phyloP scores from a whole-genome alignment of 352 stramenopile species.

The Pythium scleroteichum region DNA sequence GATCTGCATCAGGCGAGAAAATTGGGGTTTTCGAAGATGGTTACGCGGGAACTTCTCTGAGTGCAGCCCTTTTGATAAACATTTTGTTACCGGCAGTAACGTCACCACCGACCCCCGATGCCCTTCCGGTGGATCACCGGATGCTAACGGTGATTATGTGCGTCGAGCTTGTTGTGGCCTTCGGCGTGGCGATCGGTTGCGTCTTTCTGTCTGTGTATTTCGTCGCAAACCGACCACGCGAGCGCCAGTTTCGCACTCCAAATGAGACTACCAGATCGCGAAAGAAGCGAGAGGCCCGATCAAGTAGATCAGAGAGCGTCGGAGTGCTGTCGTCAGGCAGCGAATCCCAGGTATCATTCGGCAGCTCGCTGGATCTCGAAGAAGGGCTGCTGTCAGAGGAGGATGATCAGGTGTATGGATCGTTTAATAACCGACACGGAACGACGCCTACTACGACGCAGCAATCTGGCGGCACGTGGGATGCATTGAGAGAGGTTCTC shows the following conservation, averaged over 20 bases:
- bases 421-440: constrained; percentile 32
- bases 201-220: constrained; percentile 89
- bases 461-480: constrained; percentile 39
- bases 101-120: constrained; percentile 66
- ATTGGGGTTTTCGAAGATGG: constrained; percentile 49
- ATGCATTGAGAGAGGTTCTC: constrained; percentile 51
- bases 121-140: constrained; percentile 75
- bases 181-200: constrained; percentile 77
- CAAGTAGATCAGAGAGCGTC: constrained; percentile 7
- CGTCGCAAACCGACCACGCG: constrained; percentile 76
- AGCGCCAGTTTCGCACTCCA: not conserved
- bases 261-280: constrained; percentile 7
- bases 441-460: constrained; percentile 13
- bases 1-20: constrained; percentile 38
- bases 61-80: constrained; percentile 66
- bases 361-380: constrained; percentile 54
- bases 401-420: constrained; percentile 69
- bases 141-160: constrained; percentile 88
- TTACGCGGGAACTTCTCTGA: constrained; percentile 60
- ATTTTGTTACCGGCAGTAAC: constrained; percentile 74
- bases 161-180: constrained; percentile 81
- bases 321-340: constrained; percentile 12
- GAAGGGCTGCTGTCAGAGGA: constrained; percentile 70
- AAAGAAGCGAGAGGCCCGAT: constrained; percentile 9
- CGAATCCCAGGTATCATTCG: constrained; percentile 17